A percentile compares a stretch with the other conserved stretches of the same genome.
phyloP scores from a whole-genome alignment of 2,329 filamentous ascomycete species.

The Exophiala calicioides region DNA sequence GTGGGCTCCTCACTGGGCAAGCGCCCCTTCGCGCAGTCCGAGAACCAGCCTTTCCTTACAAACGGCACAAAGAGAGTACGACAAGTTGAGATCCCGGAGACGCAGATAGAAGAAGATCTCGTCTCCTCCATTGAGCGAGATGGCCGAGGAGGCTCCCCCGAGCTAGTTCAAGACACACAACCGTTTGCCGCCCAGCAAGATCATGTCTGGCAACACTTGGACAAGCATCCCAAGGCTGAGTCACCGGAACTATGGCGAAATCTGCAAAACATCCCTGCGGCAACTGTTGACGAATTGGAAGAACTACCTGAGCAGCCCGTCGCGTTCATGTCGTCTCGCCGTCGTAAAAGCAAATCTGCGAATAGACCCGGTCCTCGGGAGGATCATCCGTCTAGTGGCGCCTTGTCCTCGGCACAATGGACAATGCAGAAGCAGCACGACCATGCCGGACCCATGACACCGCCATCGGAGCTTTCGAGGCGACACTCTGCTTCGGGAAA shows the following conservation, averaged over 20 bases:
- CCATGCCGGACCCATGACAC: constrained; percentile 11
- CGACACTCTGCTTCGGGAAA: constrained; percentile 8
- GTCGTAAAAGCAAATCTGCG: background rate
- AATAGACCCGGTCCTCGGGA: background rate
- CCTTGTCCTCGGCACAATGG: background rate
- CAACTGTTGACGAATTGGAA: constrained; percentile 25
- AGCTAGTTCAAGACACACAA: constrained; percentile 19
- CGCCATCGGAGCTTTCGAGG: constrained; percentile 9
- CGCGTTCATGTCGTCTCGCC: constrained; percentile 4
- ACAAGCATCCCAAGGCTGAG: constrained; percentile 18
- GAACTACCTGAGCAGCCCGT: constrained; percentile 18
- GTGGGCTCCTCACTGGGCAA: constrained; percentile 23
- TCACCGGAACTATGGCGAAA: constrained; percentile 23
- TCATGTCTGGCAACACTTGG: constrained; percentile 1
- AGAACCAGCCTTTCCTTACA: constrained; percentile 6
- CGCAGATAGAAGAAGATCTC: constrained; percentile 20
- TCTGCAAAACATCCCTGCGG: constrained; percentile 18
- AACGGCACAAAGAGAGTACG: constrained; percentile 22
- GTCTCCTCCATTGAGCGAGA: constrained; percentile 27
- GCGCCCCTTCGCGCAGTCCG: constrained; percentile 6
- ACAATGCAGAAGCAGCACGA: background rate
- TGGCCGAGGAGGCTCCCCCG: constrained; percentile 3
- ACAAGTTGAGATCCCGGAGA: constrained; percentile 24
- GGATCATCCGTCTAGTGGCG: background rate
- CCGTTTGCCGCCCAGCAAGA: constrained; percentile 9